phyloP scores from a whole-genome alignment of 75 land plant genomes.

The Sequoia sempervirens region DNA sequence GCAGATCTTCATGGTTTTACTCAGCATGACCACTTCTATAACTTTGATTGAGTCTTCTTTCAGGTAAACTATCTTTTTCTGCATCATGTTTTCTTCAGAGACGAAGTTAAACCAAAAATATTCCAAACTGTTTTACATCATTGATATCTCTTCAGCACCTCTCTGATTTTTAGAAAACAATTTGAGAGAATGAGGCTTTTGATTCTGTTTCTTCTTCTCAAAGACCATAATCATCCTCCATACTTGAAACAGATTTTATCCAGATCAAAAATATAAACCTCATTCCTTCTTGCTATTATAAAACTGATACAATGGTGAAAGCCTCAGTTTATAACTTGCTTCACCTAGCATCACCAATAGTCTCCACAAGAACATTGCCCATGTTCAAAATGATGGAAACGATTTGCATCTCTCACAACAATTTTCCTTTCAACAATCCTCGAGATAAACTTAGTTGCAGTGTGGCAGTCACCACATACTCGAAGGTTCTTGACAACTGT shows the following conservation, averaged over 20 bases:
- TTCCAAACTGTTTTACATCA: neutral
- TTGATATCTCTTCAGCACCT: neutral
- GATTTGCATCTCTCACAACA: constrained; percentile 14
- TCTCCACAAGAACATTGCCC: constrained; percentile 10
- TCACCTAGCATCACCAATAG: neutral
- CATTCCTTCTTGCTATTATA: neutral
- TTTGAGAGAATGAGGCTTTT: neutral
- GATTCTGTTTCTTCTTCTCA: neutral
- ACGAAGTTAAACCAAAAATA: neutral
- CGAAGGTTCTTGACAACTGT: constrained; percentile 21
- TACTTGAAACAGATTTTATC: neutral
- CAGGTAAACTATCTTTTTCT: neutral
- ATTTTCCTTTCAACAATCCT: constrained; percentile 12
- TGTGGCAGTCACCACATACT: constrained; percentile 14
- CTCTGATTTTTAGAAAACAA: neutral
- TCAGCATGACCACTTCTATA: neutral
- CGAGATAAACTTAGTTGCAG: constrained; percentile 16
- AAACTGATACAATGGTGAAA: neutral
- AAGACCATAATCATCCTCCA: neutral
- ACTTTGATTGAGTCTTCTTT: neutral
- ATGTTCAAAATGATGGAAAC: constrained; percentile 12
- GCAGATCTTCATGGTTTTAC: neutral
- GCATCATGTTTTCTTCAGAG: neutral
- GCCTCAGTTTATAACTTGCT: neutral
- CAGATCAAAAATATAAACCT: neutral